Evolutionary conservation across 1,139 yeast species (phyloP).

Genomic region (Suhomyces coccinellae): DNA sequence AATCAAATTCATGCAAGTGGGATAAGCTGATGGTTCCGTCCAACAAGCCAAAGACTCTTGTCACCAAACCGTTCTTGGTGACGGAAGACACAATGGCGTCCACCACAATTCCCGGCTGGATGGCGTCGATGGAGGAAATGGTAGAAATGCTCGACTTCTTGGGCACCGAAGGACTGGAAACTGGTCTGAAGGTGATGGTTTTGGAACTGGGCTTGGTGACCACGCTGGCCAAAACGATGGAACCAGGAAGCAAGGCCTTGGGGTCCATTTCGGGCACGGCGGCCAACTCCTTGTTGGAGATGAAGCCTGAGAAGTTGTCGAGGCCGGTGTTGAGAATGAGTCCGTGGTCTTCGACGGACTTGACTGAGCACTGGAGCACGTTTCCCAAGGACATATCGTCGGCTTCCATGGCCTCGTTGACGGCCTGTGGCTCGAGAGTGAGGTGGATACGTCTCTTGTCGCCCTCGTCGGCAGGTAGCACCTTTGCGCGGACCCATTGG

Average conservation of each 20-base stretch:
- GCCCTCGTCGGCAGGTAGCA: slow-evolving; percentile 39
- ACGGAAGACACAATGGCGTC: slow-evolving; percentile 70
- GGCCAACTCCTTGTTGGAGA: slow-evolving; percentile 65
- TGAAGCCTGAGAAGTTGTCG: slow-evolving; percentile 61
- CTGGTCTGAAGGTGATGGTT: slow-evolving; percentile 59
- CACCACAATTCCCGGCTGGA: slow-evolving; percentile 81
- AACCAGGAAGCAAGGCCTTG: slow-evolving; percentile 32
- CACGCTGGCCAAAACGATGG: slow-evolving; percentile 54
- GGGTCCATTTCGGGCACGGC: slow-evolving; percentile 23
- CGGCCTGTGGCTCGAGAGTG: slow-evolving; percentile 71
- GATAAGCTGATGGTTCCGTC: slow-evolving; percentile 70
- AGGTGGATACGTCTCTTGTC: slow-evolving; percentile 64
- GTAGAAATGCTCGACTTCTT: slow-evolving; percentile 52
- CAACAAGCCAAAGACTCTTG: slow-evolving; percentile 71
- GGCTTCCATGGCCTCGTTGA: slow-evolving; percentile 59
- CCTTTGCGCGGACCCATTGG: slow-evolving; percentile 83
- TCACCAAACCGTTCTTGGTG: slow-evolving; percentile 58
- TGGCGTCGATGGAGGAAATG: slow-evolving; percentile 71
- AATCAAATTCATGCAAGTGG: slow-evolving; percentile 56
- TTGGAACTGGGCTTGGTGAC: slow-evolving; percentile 51
- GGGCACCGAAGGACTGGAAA: slow-evolving; percentile 21
- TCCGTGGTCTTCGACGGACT: slow-evolving; percentile 91
- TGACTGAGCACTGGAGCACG: slow-evolving; percentile 72
- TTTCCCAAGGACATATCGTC: slow-evolving; percentile 68
- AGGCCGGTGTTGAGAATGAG: slow-evolving; percentile 71